Evolutionary conservation across 1,284 basidiomycete genomes (phyloP).

Genomic region (Trametes hirsuta): DNA sequence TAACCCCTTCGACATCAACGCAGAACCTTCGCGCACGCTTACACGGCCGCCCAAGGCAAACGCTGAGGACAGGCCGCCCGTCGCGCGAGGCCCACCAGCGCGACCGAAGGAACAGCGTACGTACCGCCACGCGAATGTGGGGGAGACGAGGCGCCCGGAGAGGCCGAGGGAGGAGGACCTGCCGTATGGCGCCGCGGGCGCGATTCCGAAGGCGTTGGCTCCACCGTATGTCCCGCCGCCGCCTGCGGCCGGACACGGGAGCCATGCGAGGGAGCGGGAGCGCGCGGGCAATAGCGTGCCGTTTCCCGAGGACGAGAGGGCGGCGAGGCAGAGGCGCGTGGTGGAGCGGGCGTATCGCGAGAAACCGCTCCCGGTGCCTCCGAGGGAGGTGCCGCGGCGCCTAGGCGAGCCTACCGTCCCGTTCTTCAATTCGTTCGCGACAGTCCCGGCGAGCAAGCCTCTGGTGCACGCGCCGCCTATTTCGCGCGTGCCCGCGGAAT

Average conservation of each 20-base stretch:
- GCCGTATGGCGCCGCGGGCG: slow-evolving; percentile 12
- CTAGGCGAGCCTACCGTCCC: neutral
- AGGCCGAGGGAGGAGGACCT: slow-evolving; percentile 14
- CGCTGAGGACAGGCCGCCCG: too few relatives aligned
- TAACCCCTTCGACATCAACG: slow-evolving; percentile 6
- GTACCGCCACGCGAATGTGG: neutral
- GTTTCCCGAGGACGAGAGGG: slow-evolving; percentile 3
- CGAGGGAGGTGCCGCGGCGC: neutral
- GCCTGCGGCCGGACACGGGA: neutral
- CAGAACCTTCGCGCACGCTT: neutral
- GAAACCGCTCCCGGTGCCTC: slow-evolving; percentile 12
- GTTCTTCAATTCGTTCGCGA: slow-evolving; percentile 5
- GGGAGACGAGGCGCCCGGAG: neutral
- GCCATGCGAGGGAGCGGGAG: neutral
- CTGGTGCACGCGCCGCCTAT: neutral
- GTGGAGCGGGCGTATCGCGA: neutral
- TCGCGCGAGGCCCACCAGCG: neutral
- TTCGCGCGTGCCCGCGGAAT: neutral
- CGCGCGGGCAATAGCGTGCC: neutral
- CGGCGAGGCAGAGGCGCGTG: neutral
- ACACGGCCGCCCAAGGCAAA: too few relatives aligned
- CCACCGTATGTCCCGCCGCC: slow-evolving; percentile 4
- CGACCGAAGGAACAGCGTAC: neutral
- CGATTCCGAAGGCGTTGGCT: slow-evolving; percentile 8
- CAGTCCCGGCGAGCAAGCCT: neutral